Percentiles rank a stretch among this genome's conserved stretches.
phyloP scores from a whole-genome alignment of 768 basidiomycete species.

The Xanthoconium purpureum region DNA sequence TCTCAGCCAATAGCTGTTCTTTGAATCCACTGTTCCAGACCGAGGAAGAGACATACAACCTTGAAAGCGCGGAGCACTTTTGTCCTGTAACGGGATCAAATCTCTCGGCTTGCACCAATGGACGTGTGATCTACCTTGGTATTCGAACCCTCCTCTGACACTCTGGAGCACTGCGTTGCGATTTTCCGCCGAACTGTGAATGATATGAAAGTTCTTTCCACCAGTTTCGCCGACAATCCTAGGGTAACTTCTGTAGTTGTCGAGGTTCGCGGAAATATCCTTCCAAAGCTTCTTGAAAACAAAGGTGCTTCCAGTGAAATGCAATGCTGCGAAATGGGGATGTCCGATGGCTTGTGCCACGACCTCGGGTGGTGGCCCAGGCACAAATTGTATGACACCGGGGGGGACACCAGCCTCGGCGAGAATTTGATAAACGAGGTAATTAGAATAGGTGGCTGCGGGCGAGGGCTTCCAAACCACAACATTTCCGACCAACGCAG shows the following conservation, averaged over 20 bases:
- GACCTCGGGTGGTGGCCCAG: slow-evolving; percentile 81
- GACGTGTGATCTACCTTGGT: slow-evolving; percentile 60
- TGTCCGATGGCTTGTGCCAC: slow-evolving; percentile 82
- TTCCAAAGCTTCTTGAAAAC: slow-evolving; percentile 98
- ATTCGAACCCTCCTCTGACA: slow-evolving; percentile 90
- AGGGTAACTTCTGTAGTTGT: slow-evolving; percentile 85
- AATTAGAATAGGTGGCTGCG: slow-evolving; percentile 92
- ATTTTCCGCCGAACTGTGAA: slow-evolving; percentile 85
- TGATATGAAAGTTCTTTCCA: slow-evolving; percentile 97
- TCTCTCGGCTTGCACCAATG: not conserved
- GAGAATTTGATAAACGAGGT: slow-evolving; percentile 86
- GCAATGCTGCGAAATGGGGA: slow-evolving; percentile 78
- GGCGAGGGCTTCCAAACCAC: slow-evolving; percentile 98
- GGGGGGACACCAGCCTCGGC: slow-evolving; percentile 92
- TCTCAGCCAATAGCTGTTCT: slow-evolving; percentile 68
- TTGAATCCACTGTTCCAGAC: slow-evolving; percentile 88
- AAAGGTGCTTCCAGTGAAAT: slow-evolving; percentile 95
- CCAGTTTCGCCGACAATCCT: slow-evolving; percentile 97
- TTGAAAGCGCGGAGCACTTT: slow-evolving; percentile 93
- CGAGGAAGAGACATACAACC: slow-evolving; percentile 85
- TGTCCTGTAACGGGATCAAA: slow-evolving; percentile 53
- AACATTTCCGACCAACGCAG: slow-evolving; percentile 93
- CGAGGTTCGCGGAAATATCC: slow-evolving; percentile 85
- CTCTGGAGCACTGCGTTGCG: slow-evolving; percentile 87
- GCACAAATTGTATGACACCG: slow-evolving; percentile 95